These are phyloP conservation scores for Phytophthora capsici DNA, from an alignment of 352 stramenopile species.

Conservation along the genomic window DNA sequence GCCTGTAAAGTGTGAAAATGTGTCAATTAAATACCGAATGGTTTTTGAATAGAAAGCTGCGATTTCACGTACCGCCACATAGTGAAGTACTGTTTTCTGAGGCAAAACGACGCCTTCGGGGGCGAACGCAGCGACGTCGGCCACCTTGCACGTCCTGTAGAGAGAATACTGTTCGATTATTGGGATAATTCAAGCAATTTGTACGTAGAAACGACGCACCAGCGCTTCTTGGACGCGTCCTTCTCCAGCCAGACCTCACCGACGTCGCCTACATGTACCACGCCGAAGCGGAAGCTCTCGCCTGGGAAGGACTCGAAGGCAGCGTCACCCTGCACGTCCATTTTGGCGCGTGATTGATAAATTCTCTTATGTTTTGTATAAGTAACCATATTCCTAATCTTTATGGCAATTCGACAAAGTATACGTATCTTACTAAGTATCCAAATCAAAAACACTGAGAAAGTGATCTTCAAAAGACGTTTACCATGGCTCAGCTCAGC, in stretches of 20 bases:
- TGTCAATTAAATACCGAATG: neutral
- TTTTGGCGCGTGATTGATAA: slow-evolving; percentile 19
- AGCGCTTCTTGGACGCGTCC: slow-evolving; percentile 23
- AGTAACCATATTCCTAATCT: neutral
- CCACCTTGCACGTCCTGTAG: slow-evolving; percentile 24
- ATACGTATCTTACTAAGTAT: slow-evolving; percentile 6
- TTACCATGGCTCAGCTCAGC: slow-evolving; percentile 39
- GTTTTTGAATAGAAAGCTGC: neutral
- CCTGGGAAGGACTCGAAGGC: slow-evolving; percentile 27
- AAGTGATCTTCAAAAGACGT: slow-evolving; percentile 29
- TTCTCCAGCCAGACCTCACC: slow-evolving; percentile 28
- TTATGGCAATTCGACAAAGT: neutral
- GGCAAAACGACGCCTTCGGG: slow-evolving; percentile 23
- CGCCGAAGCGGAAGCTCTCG: slow-evolving; percentile 34
- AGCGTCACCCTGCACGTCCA: slow-evolving; percentile 25
- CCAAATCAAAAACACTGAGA: slow-evolving; percentile 3
- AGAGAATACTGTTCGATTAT: neutral
- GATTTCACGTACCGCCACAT: slow-evolving; percentile 23
- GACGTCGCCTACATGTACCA: neutral
- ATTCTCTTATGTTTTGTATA: slow-evolving; percentile 4
- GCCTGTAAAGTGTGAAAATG: slow-evolving; percentile 10
- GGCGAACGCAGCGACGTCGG: slow-evolving; percentile 19
- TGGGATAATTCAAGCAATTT: too few species aligned
- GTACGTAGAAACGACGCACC: slow-evolving; percentile 14
- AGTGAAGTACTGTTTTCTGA: slow-evolving; percentile 29